A percentile compares a stretch with the other conserved stretches of the same genome.
Conservation (phyloP, 2,329 filamentous ascomycete species). For the Alternaria gaisen region DNA sequence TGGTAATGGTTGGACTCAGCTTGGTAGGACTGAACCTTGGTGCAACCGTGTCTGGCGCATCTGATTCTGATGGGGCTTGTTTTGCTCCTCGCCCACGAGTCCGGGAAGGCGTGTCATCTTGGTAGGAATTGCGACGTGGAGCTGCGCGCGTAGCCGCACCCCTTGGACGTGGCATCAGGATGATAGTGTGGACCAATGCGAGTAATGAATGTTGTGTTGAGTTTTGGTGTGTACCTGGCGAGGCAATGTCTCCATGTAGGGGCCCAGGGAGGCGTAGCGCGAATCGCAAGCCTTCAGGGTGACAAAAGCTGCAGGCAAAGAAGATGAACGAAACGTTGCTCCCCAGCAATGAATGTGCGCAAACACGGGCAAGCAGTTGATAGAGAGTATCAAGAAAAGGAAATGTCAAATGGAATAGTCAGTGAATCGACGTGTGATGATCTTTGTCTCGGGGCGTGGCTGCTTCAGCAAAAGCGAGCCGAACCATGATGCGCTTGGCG, state of each 20-base stretch:
- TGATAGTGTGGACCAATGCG: conserved; percentile 1
- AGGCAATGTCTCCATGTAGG: conserved; percentile 36
- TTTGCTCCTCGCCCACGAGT: conserved; percentile 46
- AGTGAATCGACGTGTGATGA: conserved; percentile 41
- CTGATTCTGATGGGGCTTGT: conserved; percentile 40
- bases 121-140: conserved; percentile 41
- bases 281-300: conserved; percentile 44
- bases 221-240: conserved; percentile 24
- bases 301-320: conserved; percentile 35
- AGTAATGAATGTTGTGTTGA: conserved; percentile 15
- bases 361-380: conserved; percentile 20
- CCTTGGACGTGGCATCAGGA: conserved; percentile 38
- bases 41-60: conserved; percentile 36
- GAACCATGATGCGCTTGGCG: conserved; percentile 36
- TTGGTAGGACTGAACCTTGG: conserved; percentile 37
- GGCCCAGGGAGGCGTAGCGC: conserved; percentile 46
- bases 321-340: conserved; percentile 34
- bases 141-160: conserved; percentile 40
- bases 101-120: conserved; percentile 45
- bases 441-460: conserved; percentile 48
- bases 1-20: conserved; percentile 37
- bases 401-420: conserved; percentile 29
- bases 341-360: conserved; percentile 22
- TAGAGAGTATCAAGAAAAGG: conserved; percentile 27
- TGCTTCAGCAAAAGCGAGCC: conserved; percentile 43